Evolutionary conservation across 2,329 filamentous ascomycete species (phyloP), one percentile per base, ranked within the genome.

Genomic region (Arthrobotrys iridis): DNA sequence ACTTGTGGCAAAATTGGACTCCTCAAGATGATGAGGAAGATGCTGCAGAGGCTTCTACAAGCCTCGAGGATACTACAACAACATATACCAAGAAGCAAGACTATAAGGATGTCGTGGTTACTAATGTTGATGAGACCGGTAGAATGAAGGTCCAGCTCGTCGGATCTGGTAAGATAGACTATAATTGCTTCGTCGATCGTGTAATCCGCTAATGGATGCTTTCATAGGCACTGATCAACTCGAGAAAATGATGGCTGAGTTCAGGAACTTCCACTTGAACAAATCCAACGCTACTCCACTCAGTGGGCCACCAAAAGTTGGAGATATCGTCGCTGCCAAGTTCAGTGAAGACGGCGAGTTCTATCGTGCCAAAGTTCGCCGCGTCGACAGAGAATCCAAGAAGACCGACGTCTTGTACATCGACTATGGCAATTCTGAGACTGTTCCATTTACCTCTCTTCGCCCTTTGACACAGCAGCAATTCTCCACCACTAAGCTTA

Each of bases 341-440:
- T 99, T 98, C 85, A 91, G 89, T 4, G 90, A 89, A 60, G 95
- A 99, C 81, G 88, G 90, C 73, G 89, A 95, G 79, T 99, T 94
- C 94, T 99, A 99, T 85, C 92, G 95, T 76, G 95, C 92, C 30
- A 91, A 90, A 76, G 89, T 99, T 76, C 90, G 93, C 77, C 89
- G 93, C 81, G 97, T 98, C 83, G 95, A 99, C 84, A 93, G 95
- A 77, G 87, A 93, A 6, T 90, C 90, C 80, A 93, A 95, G 86
- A 89, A 91, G 79, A 90, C 93, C 22, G 95, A 99, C 83, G 90
- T 99, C 24, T 84, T 96, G 48, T 99, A 97, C 83, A 88, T 99
- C 77, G 95, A 99, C 84, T 99, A 96, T 83, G 95, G 95, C 79
- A 99, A 99, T 86, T 90, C 88, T 65, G 95, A 99, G 83, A 90